Evolutionary conservation across 345 rosid species (phyloP).

Genomic region (Euphorbia pulcherrima): DNA sequence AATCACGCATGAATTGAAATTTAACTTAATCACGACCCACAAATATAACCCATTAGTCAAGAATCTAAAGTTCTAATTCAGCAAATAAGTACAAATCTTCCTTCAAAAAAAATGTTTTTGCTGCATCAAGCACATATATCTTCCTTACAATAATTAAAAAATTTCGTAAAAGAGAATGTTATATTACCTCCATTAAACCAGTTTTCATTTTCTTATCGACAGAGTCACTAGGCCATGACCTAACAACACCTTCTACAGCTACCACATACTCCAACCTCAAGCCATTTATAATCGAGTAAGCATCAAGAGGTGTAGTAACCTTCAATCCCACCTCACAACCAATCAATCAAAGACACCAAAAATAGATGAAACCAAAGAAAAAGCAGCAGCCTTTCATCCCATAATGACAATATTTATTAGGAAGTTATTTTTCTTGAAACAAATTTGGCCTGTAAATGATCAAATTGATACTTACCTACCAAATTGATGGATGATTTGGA

Average conservation of each 20-base stretch:
- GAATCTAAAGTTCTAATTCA: too few species aligned
- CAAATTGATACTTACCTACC: too few species aligned
- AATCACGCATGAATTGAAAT: too few species aligned
- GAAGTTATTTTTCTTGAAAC: too few species aligned
- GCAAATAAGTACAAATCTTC: too few species aligned
- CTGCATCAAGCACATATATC: background rate
- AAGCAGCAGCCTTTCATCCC: background rate
- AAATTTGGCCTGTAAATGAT: too few species aligned
- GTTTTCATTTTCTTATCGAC: conserved; percentile 83
- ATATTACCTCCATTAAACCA: conserved; percentile 64
- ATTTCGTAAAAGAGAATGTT: background rate
- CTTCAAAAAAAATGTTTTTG: too few species aligned
- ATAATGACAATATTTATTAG: too few species aligned
- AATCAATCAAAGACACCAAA: background rate
- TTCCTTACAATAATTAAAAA: background rate
- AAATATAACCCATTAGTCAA: too few species aligned
- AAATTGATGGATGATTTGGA: too few species aligned
- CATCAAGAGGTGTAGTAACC: conserved; percentile 83
- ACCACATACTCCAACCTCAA: conserved; percentile 82
- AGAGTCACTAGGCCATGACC: conserved; percentile 67
- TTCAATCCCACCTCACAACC: conserved; percentile 15
- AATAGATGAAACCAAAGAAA: background rate
- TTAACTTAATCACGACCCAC: too few species aligned
- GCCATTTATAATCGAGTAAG: conserved; percentile 60
- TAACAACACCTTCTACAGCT: conserved; percentile 69